Evolutionary conservation across 768 basidiomycete species (phyloP).

Genomic region (Tylopilus plumbeoviolaceoides): DNA sequence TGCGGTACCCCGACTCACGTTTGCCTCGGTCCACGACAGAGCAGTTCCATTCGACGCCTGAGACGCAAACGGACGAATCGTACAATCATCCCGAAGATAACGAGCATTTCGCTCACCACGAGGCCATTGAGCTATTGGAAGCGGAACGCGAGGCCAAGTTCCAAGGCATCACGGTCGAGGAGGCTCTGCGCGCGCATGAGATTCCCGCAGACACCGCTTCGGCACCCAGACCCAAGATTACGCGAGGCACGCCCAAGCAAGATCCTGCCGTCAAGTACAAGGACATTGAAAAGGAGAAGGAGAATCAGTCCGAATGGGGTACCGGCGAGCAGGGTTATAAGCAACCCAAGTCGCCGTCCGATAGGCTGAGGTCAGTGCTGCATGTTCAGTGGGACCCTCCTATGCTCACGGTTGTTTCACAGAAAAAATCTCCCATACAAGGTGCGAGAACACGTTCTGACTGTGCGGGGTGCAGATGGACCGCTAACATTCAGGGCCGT

Average conservation of each 20-base stretch:
- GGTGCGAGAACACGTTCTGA: slow-evolving; percentile 40
- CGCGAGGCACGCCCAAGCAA: slow-evolving; percentile 56
- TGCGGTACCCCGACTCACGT: not conserved
- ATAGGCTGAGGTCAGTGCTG: slow-evolving; percentile 62
- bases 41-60: slow-evolving; percentile 91
- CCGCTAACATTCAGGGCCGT: slow-evolving; percentile 50
- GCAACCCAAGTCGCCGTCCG: slow-evolving; percentile 64
- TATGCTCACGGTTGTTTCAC: slow-evolving; percentile 6
- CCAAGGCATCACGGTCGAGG: slow-evolving; percentile 77
- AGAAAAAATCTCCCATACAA: slow-evolving; percentile 87
- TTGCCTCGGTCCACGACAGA: slow-evolving; percentile 43
- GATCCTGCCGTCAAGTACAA: slow-evolving; percentile 63
- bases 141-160: slow-evolving; percentile 79
- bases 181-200: slow-evolving; percentile 55
- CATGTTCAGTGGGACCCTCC: not conserved
- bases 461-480: slow-evolving; percentile 22
- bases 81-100: slow-evolving; percentile 92
- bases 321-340: slow-evolving; percentile 67
- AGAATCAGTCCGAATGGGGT: slow-evolving; percentile 65
- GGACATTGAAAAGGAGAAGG: slow-evolving; percentile 48
- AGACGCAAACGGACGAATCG: slow-evolving; percentile 94
- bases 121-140: slow-evolving; percentile 78
- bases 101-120: slow-evolving; percentile 91
- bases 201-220: slow-evolving; percentile 18
- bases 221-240: slow-evolving; percentile 46